A percentile compares a stretch with the other conserved stretches of the same genome.
Evolutionary conservation across 164 flowering plant species (phyloP).

Genomic region (Magnolia changhungtana): DNA sequence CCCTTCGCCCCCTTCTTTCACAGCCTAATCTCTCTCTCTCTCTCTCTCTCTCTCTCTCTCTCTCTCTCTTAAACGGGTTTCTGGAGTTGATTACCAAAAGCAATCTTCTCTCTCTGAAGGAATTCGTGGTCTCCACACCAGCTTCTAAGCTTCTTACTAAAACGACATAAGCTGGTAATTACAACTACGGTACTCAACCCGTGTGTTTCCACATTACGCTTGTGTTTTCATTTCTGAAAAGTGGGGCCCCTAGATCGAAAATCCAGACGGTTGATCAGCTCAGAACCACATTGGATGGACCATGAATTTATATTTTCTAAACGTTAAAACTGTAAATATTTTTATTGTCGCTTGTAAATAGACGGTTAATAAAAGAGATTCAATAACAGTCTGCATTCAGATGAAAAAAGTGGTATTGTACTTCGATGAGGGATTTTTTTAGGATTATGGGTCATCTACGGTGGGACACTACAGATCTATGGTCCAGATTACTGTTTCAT

Average conservation of each 20-base stretch:
- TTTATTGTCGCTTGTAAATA: too few relatives aligned
- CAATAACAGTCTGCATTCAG: too few relatives aligned
- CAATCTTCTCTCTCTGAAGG: conserved; percentile 3
- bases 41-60: conserved; percentile 10
- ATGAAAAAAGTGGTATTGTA: too few relatives aligned
- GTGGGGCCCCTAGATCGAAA: neutral
- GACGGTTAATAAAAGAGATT: too few relatives aligned
- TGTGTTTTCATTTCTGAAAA: neutral
- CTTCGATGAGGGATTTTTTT: too few relatives aligned
- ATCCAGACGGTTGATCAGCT: neutral
- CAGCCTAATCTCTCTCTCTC: conserved; percentile 1
- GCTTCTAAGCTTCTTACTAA: conserved; percentile 1
- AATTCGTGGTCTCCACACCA: conserved; percentile 1
- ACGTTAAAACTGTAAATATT: too few relatives aligned
- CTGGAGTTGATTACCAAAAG: too few relatives aligned
- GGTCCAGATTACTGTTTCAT: too few relatives aligned
- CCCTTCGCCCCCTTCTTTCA: conserved; percentile 1
- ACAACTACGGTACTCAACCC: neutral
- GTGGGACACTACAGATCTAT: too few relatives aligned
- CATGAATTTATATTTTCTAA: too few relatives aligned
- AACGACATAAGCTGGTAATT: neutral
- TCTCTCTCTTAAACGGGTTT: neutral
- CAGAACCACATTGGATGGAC: neutral
- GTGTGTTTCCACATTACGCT: neutral
- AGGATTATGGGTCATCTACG: too few relatives aligned